Conservation (phyloP, 345 rosid species). For the Gossypium bickii region DNA sequence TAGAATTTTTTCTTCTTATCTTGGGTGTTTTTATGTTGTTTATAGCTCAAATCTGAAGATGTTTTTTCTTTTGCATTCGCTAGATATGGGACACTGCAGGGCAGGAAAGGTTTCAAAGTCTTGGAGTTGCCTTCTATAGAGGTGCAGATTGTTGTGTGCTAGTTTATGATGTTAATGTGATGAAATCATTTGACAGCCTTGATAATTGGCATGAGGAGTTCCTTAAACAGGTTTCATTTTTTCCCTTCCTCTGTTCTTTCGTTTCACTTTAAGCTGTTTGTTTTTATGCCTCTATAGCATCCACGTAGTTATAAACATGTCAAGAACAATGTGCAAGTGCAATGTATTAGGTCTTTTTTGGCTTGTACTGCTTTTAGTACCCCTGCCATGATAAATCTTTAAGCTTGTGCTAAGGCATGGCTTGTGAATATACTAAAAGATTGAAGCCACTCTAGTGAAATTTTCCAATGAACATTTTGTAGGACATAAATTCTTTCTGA, state of each 20-base stretch:
- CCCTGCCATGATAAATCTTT: neutral
- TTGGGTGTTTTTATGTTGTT: neutral
- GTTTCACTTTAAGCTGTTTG: neutral
- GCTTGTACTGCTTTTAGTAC: neutral
- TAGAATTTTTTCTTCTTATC: conserved; percentile 23
- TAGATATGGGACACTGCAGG: conserved; percentile 99
- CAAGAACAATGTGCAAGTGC: neutral
- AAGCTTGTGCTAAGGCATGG: no score
- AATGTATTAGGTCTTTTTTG: neutral
- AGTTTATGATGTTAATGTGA: conserved; percentile 85
- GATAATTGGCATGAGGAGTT: conserved; percentile 97
- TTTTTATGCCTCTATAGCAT: no score
- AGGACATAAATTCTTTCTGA: neutral
- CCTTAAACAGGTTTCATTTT: conserved; percentile 73
- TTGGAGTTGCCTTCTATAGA: conserved; percentile 93
- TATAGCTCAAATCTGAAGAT: neutral
- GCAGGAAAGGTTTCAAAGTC: conserved; percentile 94
- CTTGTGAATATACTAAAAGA: neutral
- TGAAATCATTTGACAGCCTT: conserved; percentile 82
- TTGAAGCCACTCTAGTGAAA: neutral
- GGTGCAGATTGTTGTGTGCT: conserved; percentile 97
- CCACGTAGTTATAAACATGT: neutral
- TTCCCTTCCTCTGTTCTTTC: neutral
- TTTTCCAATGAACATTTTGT: neutral
- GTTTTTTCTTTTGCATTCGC: neutral